Conservation (phyloP, 371 early-diverging fungal species). For the Capillidium heterosporum region DNA sequence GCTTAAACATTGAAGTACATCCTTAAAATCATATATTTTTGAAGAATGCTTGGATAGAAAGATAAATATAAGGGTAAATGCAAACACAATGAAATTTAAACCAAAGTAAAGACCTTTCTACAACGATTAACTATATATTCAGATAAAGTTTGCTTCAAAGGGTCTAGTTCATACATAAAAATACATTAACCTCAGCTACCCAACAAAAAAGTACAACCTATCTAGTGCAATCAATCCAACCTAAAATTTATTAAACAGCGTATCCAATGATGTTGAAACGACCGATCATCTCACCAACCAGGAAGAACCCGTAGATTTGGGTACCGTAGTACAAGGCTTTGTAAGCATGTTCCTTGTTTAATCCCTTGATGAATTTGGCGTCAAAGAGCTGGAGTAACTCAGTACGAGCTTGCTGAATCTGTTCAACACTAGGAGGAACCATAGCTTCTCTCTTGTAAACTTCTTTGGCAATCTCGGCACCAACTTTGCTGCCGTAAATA, state of each 20-base stretch:
- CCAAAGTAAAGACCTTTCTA: too few species aligned
- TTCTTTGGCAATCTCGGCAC: conserved; percentile 19
- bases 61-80: too few species aligned
- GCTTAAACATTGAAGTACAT: too few species aligned
- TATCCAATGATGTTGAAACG: conserved; percentile 54
- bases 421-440: conserved; percentile 2
- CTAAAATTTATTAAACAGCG: conserved; percentile 19
- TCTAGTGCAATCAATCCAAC: too few species aligned
- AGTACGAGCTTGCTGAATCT: conserved; percentile 7
- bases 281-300: conserved; percentile 51
- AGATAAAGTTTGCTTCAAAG: too few species aligned
- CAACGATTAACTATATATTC: too few species aligned
- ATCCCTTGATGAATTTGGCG: conserved; percentile 5
- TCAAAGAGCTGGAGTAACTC: conserved; percentile 4
- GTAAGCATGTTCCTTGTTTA: neutral
- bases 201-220: too few species aligned
- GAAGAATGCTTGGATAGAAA: too few species aligned
- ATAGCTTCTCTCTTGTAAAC: conserved; percentile 10
- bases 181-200: too few species aligned
- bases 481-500: conserved; percentile 32
- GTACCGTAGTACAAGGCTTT: conserved; percentile 34
- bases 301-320: conserved; percentile 48
- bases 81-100: too few species aligned
- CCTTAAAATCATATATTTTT: too few species aligned
- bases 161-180: too few species aligned